Base-by-base conservation (phyloP, 106 monocot genomes). In the Amphibolis antarctica region DNA sequence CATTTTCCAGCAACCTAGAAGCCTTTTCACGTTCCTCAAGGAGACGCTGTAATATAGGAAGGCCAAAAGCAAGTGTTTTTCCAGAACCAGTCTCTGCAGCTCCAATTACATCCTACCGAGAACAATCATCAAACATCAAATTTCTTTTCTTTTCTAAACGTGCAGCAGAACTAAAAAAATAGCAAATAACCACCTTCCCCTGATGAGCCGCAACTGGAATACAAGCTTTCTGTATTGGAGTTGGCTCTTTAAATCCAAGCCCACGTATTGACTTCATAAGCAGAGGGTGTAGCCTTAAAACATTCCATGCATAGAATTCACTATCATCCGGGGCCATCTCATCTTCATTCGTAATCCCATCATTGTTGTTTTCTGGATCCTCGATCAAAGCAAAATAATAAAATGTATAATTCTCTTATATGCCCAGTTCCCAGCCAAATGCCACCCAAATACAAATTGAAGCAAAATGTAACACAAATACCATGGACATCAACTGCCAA, bases 51-150 rank as follows among this genome's bases (percentile, higher is more conserved):
- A 98, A 68, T 69, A 98, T 91, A 31, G 98, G 98, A 29, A 98
- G 62, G 14, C 91, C 98, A 81, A 91, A 98, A 10, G 98, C 98
- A 70, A 98, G 87, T 28, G 98, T 98, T 73, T 98, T 98, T 24
- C 98, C 91, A 12, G 98, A 98, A 24, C 98, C 98, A 21, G 98
- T 98, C 77, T 91, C 91, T 11, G 98, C 98, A n/a, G 98, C 98
- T 82, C 98, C 98, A 75, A 98, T 82, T 11, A 94, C 86, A 89
- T 94, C 94, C 94, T 94, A 55, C 45, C 46, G 24, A 68, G 19
- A 36, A 61, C 12, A 61, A 21, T 10, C 13, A 17, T 57, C 25
- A 57, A 27, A 57, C 17, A 17, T 57, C 25, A 57, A 27, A 57
- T 7, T 49, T 49, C 15, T 4, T 36, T 17, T 7, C 9, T 12